These are phyloP conservation scores for Simmondsia chinensis DNA, from an alignment of 148 eudicot genomes.

Conservation along the genomic window DNA sequence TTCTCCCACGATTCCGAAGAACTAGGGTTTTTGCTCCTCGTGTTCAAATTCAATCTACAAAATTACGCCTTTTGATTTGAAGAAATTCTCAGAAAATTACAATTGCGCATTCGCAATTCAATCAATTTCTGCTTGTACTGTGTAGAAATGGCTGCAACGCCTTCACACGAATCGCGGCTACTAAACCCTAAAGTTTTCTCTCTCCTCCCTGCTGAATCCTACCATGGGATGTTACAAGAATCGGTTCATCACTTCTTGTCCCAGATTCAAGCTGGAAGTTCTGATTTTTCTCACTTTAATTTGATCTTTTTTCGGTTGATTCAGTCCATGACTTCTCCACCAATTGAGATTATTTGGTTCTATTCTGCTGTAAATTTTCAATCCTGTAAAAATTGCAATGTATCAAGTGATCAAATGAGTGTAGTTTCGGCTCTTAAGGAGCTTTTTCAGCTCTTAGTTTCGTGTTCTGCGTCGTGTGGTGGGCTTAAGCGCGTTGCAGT, in stretches of 20 bases:
- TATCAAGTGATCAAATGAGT: slow-evolving; percentile 9
- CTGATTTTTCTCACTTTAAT: slow-evolving; percentile 46
- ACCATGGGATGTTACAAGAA: slow-evolving; percentile 51
- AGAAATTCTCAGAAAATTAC: neutral
- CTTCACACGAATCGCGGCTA: too few species aligned
- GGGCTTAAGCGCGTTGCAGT: slow-evolving; percentile 42
- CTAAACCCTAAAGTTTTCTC: slow-evolving; percentile 5
- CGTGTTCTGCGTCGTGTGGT: slow-evolving; percentile 43
- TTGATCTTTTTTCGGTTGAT: slow-evolving; percentile 58
- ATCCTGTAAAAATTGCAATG: slow-evolving; percentile 11
- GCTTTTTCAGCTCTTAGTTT: slow-evolving; percentile 44
- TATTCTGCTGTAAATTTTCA: slow-evolving; percentile 65
- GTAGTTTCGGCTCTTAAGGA: slow-evolving; percentile 33
- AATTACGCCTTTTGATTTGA: neutral
- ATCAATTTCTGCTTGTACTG: neutral
- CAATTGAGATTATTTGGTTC: slow-evolving; percentile 76
- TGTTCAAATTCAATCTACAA: neutral
- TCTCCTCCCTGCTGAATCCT: slow-evolving; percentile 8
- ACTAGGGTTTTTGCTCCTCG: slow-evolving; percentile 26
- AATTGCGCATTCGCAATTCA: slow-evolving; percentile 1
- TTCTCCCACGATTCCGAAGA: slow-evolving; percentile 6
- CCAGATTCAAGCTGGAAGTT: slow-evolving; percentile 28
- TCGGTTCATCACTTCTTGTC: slow-evolving; percentile 51
- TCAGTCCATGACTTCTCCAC: slow-evolving; percentile 62
- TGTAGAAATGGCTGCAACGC: slow-evolving; percentile 9